Evolutionary conservation across 2,329 filamentous ascomycete genomes (phyloP).

Genomic region (Aureobasidium sp.): DNA sequence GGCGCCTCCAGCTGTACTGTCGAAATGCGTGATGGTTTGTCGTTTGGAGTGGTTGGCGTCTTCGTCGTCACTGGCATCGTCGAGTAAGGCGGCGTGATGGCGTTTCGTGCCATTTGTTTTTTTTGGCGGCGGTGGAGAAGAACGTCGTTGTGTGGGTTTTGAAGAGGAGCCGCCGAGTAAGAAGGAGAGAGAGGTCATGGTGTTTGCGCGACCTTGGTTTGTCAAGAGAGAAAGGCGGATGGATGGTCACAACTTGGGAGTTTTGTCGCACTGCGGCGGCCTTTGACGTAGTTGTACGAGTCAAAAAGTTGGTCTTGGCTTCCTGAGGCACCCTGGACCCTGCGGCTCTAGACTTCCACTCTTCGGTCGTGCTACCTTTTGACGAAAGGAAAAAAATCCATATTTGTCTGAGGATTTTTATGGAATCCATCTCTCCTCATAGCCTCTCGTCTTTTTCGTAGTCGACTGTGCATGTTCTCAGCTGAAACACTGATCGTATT

Average conservation of each 20-base stretch:
- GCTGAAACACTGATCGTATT: neutral
- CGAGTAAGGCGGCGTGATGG: slow-evolving; percentile 29
- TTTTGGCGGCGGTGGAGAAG: neutral
- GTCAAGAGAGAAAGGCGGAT: neutral
- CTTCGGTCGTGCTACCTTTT: neutral
- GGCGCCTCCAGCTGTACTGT: slow-evolving; percentile 42
- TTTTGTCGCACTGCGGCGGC: neutral
- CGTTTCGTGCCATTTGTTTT: slow-evolving; percentile 29
- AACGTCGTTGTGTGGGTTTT: neutral
- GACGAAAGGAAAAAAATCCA: neutral
- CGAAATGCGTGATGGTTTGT: slow-evolving; percentile 48
- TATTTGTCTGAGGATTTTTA: neutral
- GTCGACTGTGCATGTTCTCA: neutral
- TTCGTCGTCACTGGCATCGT: slow-evolving; percentile 44
- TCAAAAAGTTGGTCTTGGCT: neutral
- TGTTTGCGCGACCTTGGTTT: neutral
- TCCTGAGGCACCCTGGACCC: neutral
- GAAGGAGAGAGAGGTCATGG: slow-evolving; percentile 4
- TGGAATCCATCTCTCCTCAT: too few relatives aligned
- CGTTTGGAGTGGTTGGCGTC: slow-evolving; percentile 40
- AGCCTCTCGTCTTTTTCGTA: neutral
- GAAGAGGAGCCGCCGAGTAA: neutral
- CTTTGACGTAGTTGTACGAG: neutral
- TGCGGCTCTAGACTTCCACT: too few relatives aligned
- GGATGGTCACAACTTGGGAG: neutral